These are phyloP conservation scores for Taphrina communis DNA, from an alignment of 1,139 yeast genomes.

Conservation along the genomic window DNA sequence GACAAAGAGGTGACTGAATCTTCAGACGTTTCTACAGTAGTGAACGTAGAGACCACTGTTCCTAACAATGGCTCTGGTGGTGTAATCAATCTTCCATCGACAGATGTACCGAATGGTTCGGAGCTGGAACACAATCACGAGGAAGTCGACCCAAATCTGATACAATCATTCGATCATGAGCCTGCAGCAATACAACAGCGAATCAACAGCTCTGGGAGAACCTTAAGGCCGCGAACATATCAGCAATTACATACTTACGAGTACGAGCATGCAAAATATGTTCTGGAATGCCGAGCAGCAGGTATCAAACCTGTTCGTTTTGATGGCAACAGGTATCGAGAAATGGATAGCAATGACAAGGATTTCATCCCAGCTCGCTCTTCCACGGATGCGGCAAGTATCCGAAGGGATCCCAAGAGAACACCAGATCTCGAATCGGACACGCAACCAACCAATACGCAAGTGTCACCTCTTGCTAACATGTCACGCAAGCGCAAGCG, in stretches of 20 bases:
- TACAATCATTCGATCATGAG: too few relatives aligned
- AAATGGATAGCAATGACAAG: conserved; percentile 3
- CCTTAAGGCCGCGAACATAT: conserved; percentile 32
- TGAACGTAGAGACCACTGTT: too few relatives aligned
- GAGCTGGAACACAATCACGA: too few relatives aligned
- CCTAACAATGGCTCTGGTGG: too few relatives aligned
- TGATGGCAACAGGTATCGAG: conserved; percentile 28
- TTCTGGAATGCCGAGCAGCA: conserved; percentile 34
- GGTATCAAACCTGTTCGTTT: conserved; percentile 36
- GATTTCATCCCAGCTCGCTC: conserved; percentile 18
- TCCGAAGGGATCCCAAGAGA: not conserved
- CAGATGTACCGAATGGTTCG: too few relatives aligned
- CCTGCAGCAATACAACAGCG: too few relatives aligned
- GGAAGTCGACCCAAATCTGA: too few relatives aligned
- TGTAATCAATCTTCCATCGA: too few relatives aligned
- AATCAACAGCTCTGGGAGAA: not conserved
- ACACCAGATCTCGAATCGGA: not conserved
- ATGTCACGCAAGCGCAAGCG: not conserved
- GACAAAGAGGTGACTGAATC: too few relatives aligned
- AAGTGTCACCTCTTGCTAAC: not conserved
- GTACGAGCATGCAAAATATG: conserved; percentile 35
- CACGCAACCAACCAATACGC: not conserved
- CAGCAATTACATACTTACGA: conserved; percentile 31
- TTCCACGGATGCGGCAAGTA: not conserved
- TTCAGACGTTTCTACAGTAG: too few relatives aligned